A percentile compares a stretch with the other conserved stretches of the same genome.
These are phyloP conservation scores for Eutrema yunnanense DNA, from an alignment of 345 rosid species.

Conservation along the genomic window DNA sequence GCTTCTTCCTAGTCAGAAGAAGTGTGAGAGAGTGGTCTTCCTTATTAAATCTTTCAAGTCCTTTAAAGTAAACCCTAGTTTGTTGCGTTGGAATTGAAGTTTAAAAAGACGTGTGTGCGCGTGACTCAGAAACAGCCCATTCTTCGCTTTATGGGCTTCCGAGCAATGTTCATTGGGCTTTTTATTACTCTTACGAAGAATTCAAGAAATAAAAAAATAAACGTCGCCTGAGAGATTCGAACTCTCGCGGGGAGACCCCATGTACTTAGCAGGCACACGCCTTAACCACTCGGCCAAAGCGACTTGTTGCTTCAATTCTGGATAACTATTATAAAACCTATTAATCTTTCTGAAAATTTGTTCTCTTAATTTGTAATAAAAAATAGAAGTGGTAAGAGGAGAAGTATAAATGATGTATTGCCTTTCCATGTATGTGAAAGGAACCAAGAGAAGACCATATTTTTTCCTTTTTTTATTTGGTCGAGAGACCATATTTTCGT, in stretches of 20 bases:
- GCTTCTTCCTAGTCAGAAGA: background rate
- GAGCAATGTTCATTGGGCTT: background rate
- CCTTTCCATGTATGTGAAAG: background rate
- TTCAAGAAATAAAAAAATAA: background rate
- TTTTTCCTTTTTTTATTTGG: too few relatives aligned
- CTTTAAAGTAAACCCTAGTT: background rate
- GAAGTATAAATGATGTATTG: background rate
- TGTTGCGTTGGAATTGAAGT: background rate
- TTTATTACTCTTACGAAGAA: too few relatives aligned
- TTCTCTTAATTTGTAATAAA: too few relatives aligned
- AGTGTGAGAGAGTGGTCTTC: too few relatives aligned
- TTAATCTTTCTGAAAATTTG: background rate
- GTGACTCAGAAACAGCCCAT: background rate
- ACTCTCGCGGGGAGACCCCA: conserved; percentile 70
- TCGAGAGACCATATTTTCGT: background rate
- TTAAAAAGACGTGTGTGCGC: background rate
- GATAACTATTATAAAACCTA: too few relatives aligned
- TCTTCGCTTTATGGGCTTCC: background rate
- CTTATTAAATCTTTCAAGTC: background rate
- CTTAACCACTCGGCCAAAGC: conserved; percentile 55
- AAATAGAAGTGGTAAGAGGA: too few relatives aligned
- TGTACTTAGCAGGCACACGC: conserved; percentile 64
- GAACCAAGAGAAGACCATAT: background rate
- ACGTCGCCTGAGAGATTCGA: conserved; percentile 75
- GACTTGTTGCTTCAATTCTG: background rate